These are phyloP conservation scores for Tylopilus cervinicoccineus DNA, from an alignment of 768 basidiomycete genomes.

Conservation along the genomic window DNA sequence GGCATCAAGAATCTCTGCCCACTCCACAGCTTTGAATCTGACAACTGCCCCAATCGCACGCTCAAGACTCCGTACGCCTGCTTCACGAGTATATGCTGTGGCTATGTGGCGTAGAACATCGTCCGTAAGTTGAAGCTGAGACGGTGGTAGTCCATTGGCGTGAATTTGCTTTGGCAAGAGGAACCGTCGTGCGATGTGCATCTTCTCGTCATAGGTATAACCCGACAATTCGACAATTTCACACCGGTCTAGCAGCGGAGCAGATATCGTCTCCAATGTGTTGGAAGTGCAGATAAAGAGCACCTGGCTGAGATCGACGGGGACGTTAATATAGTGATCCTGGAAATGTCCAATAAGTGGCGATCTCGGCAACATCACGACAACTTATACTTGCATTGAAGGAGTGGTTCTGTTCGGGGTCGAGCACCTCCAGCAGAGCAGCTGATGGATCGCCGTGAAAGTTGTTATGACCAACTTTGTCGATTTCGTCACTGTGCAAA, in stretches of 20 bases:
- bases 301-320: conserved; percentile 83
- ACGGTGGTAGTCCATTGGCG: conserved; percentile 67
- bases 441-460: conserved; percentile 92
- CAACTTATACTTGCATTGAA: conserved; percentile 54
- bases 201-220: conserved; percentile 88
- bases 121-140: conserved; percentile 63
- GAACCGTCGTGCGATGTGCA: conserved; percentile 83
- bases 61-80: conserved; percentile 89
- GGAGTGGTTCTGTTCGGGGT: conserved; percentile 88
- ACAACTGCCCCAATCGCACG: conserved; percentile 85
- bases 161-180: conserved; percentile 84
- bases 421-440: conserved; percentile 86
- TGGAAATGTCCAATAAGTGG: conserved; percentile 26
- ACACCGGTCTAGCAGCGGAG: conserved; percentile 85
- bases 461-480: conserved; percentile 84
- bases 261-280: conserved; percentile 82
- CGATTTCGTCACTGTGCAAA: conserved; percentile 68
- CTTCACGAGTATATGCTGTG: conserved; percentile 83
- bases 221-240: conserved; percentile 83
- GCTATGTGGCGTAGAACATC: conserved; percentile 68
- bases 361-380: not conserved
- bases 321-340: conserved; percentile 92
- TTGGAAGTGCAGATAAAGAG: conserved; percentile 94
- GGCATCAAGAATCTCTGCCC: conserved; percentile 57
- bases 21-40: conserved; percentile 90